Percentiles rank a stretch among this genome's conserved stretches.
Evolutionary conservation across 2,329 filamentous ascomycete species (phyloP).

Genomic region (Nannizzia gypsea): DNA sequence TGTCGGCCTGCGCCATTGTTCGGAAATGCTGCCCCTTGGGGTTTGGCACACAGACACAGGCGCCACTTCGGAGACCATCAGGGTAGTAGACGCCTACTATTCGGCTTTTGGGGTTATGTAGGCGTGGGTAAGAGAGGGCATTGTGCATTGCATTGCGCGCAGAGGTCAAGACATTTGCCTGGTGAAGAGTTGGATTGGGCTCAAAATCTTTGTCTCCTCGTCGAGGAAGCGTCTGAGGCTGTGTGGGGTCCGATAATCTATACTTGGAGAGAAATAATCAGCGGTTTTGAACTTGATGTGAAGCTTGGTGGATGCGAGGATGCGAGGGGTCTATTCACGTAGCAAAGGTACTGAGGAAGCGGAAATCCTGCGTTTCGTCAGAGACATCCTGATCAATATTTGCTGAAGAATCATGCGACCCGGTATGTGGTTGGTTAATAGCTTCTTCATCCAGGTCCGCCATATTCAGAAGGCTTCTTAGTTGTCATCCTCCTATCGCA

Average conservation of each 20-base stretch:
- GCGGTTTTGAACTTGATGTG: background rate
- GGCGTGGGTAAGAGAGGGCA: conserved; percentile 64
- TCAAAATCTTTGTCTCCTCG: conserved; percentile 97
- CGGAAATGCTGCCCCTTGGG: conserved; percentile 61
- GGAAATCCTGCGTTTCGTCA: conserved; percentile 80
- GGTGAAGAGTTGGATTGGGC: conserved; percentile 72
- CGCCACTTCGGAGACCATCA: conserved; percentile 34
- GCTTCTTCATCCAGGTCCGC: conserved; percentile 36
- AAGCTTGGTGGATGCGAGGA: too few species aligned
- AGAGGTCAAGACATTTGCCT: conserved; percentile 64
- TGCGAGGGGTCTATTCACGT: conserved; percentile 30
- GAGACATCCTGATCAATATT: conserved; percentile 51
- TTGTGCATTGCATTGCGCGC: conserved; percentile 83
- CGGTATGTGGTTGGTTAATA: conserved; percentile 19
- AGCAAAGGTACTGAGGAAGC: conserved; percentile 52
- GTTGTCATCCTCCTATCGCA: too few species aligned
- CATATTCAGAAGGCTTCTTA: conserved; percentile 21
- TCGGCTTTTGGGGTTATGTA: conserved; percentile 57
- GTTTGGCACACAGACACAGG: conserved; percentile 55
- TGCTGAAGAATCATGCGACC: conserved; percentile 22
- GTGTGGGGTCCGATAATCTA: conserved; percentile 25
- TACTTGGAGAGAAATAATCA: background rate
- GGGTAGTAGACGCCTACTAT: conserved; percentile 64
- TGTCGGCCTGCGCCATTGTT: conserved; percentile 61
- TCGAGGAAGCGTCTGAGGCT: conserved; percentile 54